These are phyloP conservation scores for Eremochloa ophiuroides DNA, from an alignment of 176 grass and related monocot genomes.

Conservation along the genomic window DNA sequence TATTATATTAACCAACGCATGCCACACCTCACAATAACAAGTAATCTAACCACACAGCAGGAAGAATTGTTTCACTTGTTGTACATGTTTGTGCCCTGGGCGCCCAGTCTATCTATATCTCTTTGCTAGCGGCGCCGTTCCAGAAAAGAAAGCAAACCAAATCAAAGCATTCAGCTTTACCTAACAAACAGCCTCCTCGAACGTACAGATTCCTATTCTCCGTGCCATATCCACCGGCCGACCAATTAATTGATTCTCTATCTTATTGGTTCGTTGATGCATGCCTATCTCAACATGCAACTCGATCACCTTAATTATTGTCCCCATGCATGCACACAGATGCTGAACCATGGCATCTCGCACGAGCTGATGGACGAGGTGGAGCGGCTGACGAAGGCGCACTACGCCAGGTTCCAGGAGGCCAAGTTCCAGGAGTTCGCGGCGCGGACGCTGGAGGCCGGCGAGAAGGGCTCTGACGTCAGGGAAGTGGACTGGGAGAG, in stretches of 20 bases:
- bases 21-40: background rate
- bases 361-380: conserved; percentile 93
- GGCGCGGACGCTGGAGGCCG: conserved; percentile 45
- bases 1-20: background rate
- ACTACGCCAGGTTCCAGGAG: conserved; percentile 53
- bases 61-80: too few species aligned
- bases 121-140: background rate
- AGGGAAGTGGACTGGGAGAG: conserved; percentile 89
- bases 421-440: conserved; percentile 70
- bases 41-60: background rate
- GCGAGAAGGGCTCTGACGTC: conserved; percentile 28
- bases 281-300: too few species aligned
- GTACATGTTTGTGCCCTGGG: too few species aligned
- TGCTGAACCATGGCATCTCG: conserved; percentile 86
- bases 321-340: conserved; percentile 12
- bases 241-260: too few species aligned
- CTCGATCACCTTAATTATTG: too few species aligned
- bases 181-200: background rate
- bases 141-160: background rate
- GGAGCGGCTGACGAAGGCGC: conserved; percentile 74
- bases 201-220: conserved; percentile 13
- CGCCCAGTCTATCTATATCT: too few species aligned
- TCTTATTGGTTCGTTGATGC: background rate
- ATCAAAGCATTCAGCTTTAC: background rate
- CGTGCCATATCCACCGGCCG: background rate